Percentiles rank a stretch among this genome's conserved stretches.
Evolutionary conservation across 176 grass and related monocot species (phyloP).

Genomic region (Musa troglodytarum): DNA sequence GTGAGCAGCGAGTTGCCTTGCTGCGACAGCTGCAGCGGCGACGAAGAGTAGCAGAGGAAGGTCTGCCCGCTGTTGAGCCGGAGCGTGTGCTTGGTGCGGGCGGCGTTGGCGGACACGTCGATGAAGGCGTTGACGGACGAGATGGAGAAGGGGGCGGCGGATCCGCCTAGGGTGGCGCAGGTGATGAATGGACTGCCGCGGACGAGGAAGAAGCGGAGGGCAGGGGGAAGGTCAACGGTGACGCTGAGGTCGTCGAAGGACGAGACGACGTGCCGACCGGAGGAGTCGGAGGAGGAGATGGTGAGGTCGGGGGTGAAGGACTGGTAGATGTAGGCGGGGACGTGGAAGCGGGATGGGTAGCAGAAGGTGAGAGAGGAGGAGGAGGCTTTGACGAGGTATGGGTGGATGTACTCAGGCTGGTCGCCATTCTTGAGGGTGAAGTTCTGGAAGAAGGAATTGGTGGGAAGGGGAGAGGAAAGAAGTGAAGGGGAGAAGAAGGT

Average conservation of each 20-base stretch:
- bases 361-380: slow-evolving; percentile 48
- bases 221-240: slow-evolving; percentile 64
- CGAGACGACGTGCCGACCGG: slow-evolving; percentile 32
- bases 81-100: slow-evolving; percentile 58
- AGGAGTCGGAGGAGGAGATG: slow-evolving; percentile 34
- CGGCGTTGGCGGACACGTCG: slow-evolving; percentile 30
- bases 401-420: slow-evolving; percentile 95
- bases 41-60: slow-evolving; percentile 76
- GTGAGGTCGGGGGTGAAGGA: slow-evolving; percentile 80
- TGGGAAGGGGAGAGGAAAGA: slow-evolving; percentile 65
- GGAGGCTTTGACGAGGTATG: slow-evolving; percentile 59
- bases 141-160: slow-evolving; percentile 41
- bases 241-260: slow-evolving; percentile 84
- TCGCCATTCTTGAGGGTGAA: slow-evolving; percentile 80
- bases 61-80: slow-evolving; percentile 82
- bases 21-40: slow-evolving; percentile 42
- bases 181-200: slow-evolving; percentile 80
- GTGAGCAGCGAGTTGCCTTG: slow-evolving; percentile 33
- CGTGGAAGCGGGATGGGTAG: slow-evolving; percentile 58
- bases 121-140: slow-evolving; percentile 72
- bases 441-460: slow-evolving; percentile 98
- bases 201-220: slow-evolving; percentile 66
- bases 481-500: slow-evolving; percentile 69
- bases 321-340: slow-evolving; percentile 54
- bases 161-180: slow-evolving; percentile 30